Evolutionary conservation across 345 rosid species (phyloP), one percentile per base, ranked within the genome.

Genomic region (Citrus trifoliata): DNA sequence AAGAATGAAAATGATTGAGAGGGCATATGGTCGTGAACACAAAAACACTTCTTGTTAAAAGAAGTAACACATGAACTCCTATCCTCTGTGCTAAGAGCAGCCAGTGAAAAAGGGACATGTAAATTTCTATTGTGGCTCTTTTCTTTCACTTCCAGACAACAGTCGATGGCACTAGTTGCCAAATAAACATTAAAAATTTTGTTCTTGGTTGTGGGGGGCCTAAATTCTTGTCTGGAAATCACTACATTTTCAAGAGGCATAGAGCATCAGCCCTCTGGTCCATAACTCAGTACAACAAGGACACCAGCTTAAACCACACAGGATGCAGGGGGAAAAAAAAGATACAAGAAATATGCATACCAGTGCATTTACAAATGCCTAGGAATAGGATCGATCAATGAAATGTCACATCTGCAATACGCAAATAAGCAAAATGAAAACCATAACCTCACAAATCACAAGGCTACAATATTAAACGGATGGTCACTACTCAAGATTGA

Each of bases 51-150:
- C 42, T 6, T 19, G 40, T 32, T 19, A 6, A 28, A 38, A 35
- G 1, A 67, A 70, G 48, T 37, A 38, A 72, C 40, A 9, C 61
- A 70, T 56, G 60, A 53, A 56, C 27, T 59, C 59, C 69, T 69
- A 78, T 83, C 73, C 78, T 42, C 67, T 9, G 21, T 7, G 59
- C 19, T 10, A 46, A 6, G 1, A 28, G 13, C 27, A 55, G 56
- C 80, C 82, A 71, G 22, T 53, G 21, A 10, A 40, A 8, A 68
- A 40, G 60, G 51, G 73, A 28, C 84, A 76, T 25, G 48, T 65
- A 30, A n/a, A 24, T 10, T 6, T 8, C 0, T 1, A 25, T 21
- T 46, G 27, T 16, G 67, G 56, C 19, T 27, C 55, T n/a, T 72
- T 73, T 38, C 67, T 60, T 60, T 58, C 27, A 38, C 67, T 73